A percentile compares a stretch with the other conserved stretches of the same genome.
phyloP scores from a whole-genome alignment of 1,139 yeast species.

The Saccharomyces uvarum region DNA sequence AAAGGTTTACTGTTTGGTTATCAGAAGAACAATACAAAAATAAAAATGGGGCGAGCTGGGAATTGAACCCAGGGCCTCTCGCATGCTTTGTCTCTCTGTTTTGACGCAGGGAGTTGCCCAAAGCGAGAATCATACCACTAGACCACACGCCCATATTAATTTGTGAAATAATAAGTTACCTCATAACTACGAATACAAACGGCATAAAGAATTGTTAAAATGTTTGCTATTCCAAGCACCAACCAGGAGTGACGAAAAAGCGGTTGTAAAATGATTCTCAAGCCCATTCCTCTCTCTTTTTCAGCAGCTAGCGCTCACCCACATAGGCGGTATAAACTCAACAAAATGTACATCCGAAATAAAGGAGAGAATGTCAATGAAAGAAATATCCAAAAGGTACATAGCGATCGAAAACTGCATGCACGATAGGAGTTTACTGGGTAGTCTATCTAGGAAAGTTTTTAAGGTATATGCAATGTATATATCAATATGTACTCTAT shows the following conservation, averaged over 20 bases:
- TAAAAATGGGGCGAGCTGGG: constrained; percentile 28
- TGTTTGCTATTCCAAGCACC: too few relatives aligned
- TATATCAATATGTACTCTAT: not conserved
- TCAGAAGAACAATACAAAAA: not conserved
- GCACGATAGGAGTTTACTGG: not conserved
- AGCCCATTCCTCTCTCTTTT: too few relatives aligned
- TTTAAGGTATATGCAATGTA: not conserved
- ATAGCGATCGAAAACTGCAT: not conserved
- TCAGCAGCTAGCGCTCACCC: too few relatives aligned
- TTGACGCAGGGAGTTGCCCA: constrained; percentile 3
- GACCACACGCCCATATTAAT: constrained; percentile 7
- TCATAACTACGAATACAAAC: too few relatives aligned
- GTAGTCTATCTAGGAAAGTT: not conserved
- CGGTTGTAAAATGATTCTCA: too few relatives aligned
- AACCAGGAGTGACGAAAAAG: too few relatives aligned
- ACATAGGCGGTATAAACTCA: too few relatives aligned
- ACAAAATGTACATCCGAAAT: too few relatives aligned
- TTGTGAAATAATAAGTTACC: not conserved
- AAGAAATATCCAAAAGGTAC: not conserved
- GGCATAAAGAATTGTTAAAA: too few relatives aligned
- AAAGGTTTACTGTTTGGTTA: too few relatives aligned
- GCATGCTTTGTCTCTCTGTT: constrained; percentile 6
- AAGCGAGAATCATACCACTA: constrained; percentile 9
- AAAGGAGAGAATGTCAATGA: too few relatives aligned
- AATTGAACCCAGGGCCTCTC: constrained; percentile 25